A percentile compares a stretch with the other conserved stretches of the same genome.
These are phyloP conservation scores for Talaromyces sp. DNA, from an alignment of 2,329 filamentous ascomycete genomes.

Conservation along the genomic window DNA sequence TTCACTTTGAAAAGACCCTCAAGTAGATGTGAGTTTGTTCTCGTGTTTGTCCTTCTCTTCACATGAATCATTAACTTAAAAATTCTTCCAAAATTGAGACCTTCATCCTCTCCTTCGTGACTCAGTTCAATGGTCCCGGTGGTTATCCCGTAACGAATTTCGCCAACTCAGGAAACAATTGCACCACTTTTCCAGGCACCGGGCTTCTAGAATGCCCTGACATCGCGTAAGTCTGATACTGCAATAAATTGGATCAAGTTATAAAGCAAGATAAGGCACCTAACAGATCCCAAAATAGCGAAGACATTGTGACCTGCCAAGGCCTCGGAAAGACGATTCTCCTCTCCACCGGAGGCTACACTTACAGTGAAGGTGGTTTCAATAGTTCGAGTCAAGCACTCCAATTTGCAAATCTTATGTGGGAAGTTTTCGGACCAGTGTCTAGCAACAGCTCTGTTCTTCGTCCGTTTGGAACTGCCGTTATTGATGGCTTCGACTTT, in stretches of 20 bases:
- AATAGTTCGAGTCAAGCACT: conserved; percentile 45
- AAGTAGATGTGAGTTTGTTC: conserved; percentile 6
- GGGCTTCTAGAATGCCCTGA: conserved; percentile 57
- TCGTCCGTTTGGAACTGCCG: conserved; percentile 61
- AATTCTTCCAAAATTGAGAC: conserved; percentile 47
- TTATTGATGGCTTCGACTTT: conserved; percentile 70
- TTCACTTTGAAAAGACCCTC: not conserved
- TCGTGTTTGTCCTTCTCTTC: not conserved
- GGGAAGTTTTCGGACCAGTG: conserved; percentile 63
- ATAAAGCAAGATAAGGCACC: conserved; percentile 7
- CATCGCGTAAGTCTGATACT: conserved; percentile 49
- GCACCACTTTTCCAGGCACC: conserved; percentile 54
- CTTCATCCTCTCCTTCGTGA: conserved; percentile 60
- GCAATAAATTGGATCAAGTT: not conserved
- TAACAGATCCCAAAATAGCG: conserved; percentile 19
- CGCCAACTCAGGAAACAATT: conserved; percentile 56
- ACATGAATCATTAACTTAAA: not conserved
- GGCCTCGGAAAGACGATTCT: conserved; percentile 62
- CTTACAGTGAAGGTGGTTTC: conserved; percentile 67
- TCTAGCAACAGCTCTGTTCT: conserved; percentile 39
- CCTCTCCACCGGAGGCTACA: conserved; percentile 65
- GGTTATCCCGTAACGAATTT: conserved; percentile 55
- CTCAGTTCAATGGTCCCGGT: conserved; percentile 48
- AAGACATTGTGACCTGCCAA: conserved; percentile 56
- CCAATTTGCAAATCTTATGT: conserved; percentile 56